These are phyloP conservation scores for Ampelocalamus luodianensis DNA, from an alignment of 176 grass and related monocot species.

Conservation along the genomic window DNA sequence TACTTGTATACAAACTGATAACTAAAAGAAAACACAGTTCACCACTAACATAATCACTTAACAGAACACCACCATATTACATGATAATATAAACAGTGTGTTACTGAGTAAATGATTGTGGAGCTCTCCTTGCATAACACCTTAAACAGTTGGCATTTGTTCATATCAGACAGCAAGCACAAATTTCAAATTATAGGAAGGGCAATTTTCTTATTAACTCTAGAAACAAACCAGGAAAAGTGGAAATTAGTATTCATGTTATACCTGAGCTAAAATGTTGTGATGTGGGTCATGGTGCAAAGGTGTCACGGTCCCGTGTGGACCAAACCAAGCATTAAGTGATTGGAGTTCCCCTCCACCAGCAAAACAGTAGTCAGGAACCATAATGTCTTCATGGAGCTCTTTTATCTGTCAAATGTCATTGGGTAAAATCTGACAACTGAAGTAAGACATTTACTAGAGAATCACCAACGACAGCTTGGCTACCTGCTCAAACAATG, in stretches of 20 bases:
- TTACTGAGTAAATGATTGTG: background rate
- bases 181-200: background rate
- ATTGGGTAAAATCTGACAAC: conserved; percentile 43
- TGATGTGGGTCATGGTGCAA: conserved; percentile 92
- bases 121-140: conserved; percentile 12
- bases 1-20: conserved; percentile 4
- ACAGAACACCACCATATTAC: conserved; percentile 1
- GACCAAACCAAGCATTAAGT: conserved; percentile 98
- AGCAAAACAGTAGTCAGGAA: conserved; percentile 92
- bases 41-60: conserved; percentile 3
- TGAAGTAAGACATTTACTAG: conserved; percentile 32
- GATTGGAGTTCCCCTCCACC: conserved; percentile 79
- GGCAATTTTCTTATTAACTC: background rate
- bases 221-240: background rate
- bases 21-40: background rate
- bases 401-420: conserved; percentile 72
- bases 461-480: conserved; percentile 33
- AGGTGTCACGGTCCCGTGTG: conserved; percentile 83
- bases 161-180: background rate
- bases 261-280: conserved; percentile 95
- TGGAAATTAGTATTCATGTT: background rate
- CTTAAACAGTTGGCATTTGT: conserved; percentile 6
- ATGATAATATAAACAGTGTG: background rate
- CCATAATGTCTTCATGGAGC: conserved; percentile 80
- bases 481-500: conserved; percentile 86